A percentile compares a stretch with the other conserved stretches of the same genome.
Conservation (phyloP, 345 rosid species). For the Salix purpurea region DNA sequence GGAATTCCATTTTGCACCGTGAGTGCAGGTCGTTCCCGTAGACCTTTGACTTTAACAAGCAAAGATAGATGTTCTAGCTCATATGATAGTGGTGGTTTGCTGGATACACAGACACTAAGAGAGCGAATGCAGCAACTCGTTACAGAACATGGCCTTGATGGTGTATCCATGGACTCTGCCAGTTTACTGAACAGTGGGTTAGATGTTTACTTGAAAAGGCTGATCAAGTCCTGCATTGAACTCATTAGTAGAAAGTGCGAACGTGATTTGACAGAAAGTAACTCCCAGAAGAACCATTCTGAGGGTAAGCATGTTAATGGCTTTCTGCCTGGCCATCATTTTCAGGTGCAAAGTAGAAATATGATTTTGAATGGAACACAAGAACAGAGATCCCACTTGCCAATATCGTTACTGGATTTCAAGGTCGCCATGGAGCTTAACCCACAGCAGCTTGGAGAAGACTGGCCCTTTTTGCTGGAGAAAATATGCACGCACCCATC, state of each 20-base stretch:
- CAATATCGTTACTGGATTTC: constrained; percentile 34
- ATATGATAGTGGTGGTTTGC: constrained; percentile 34
- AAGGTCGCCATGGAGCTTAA: constrained; percentile 43
- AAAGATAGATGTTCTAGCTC: constrained; percentile 16
- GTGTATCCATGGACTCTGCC: constrained; percentile 40
- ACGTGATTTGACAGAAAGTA: constrained; percentile 16
- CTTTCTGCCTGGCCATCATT: constrained; percentile 23
- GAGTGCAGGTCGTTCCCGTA: constrained; percentile 26
- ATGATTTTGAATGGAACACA: constrained; percentile 16
- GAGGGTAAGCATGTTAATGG: constrained; percentile 27
- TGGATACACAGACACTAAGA: constrained; percentile 30
- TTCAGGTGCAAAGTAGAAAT: constrained; percentile 12
- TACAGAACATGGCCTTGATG: constrained; percentile 37
- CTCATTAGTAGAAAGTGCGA: constrained; percentile 24
- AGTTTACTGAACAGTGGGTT: constrained; percentile 34
- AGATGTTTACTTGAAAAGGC: constrained; percentile 38
- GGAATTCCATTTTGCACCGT: constrained; percentile 36
- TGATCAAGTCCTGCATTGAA: constrained; percentile 43
- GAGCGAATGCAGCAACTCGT: constrained; percentile 42
- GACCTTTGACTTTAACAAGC: constrained; percentile 12
- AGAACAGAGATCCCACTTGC: constrained; percentile 13
- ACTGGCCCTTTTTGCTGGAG: constrained; percentile 49
- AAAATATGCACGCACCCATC: constrained; percentile 27
- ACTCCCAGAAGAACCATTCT: constrained; percentile 19
- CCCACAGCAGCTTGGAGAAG: constrained; percentile 48